A percentile compares a stretch with the other conserved stretches of the same genome.
phyloP scores from a whole-genome alignment of 1,284 basidiomycete species.

The Xerocomus minutiporus region DNA sequence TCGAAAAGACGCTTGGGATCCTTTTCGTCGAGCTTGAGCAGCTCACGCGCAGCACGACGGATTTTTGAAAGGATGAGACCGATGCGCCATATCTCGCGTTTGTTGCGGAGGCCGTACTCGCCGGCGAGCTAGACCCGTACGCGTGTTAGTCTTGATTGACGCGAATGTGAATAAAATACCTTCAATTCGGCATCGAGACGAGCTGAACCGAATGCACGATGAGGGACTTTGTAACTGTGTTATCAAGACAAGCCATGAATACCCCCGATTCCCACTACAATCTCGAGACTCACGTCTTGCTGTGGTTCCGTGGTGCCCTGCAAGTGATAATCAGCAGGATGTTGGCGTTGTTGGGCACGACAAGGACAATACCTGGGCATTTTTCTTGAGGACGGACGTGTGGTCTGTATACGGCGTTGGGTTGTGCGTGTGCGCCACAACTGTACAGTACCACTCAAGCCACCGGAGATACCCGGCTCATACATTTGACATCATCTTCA shows the following conservation, averaged over 20 bases:
- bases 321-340: slow-evolving; percentile 34
- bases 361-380: slow-evolving; percentile 71
- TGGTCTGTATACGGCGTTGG: slow-evolving; percentile 26
- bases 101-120: slow-evolving; percentile 99
- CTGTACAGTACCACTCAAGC: slow-evolving; percentile 39
- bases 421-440: slow-evolving; percentile 34
- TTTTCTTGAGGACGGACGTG: slow-evolving; percentile 52
- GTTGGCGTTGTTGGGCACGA: slow-evolving; percentile 15
- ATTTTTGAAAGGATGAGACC: slow-evolving; percentile 98
- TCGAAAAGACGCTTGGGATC: slow-evolving; percentile 99
- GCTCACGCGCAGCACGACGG: slow-evolving; percentile 99
- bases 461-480: slow-evolving; percentile 40
- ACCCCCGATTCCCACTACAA: slow-evolving; percentile 63
- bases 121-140: slow-evolving; percentile 75
- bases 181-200: slow-evolving; percentile 99
- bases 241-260: slow-evolving; percentile 44
- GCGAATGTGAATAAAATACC: slow-evolving; percentile 44
- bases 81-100: slow-evolving; percentile 99
- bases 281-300: slow-evolving; percentile 85
- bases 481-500: slow-evolving; percentile 29
- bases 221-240: slow-evolving; percentile 94
- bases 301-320: slow-evolving; percentile 84
- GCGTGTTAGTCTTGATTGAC: slow-evolving; percentile 3
- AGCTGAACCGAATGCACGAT: slow-evolving; percentile 95
- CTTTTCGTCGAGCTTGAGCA: slow-evolving; percentile 99